Evolutionary conservation across 768 basidiomycete genomes (phyloP), one percentile per base, ranked within the genome.

Genomic region (Pleurotus tuber-regium): DNA sequence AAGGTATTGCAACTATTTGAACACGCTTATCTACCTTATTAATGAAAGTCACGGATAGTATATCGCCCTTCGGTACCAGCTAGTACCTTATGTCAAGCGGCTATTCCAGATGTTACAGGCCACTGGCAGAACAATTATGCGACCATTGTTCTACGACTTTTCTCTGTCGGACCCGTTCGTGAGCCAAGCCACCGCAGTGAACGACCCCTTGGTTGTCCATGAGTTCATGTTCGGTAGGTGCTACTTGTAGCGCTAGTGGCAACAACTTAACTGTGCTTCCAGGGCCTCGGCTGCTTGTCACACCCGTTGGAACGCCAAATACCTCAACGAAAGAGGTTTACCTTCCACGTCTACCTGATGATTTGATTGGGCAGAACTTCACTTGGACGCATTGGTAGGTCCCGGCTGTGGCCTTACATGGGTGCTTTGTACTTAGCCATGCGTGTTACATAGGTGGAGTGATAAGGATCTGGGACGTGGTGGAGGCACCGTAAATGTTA

Each of bases 31-130:
- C n/a, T 6, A 18, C 39, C 12, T 29, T 23, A 8, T 19, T 26
- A 7, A 36, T 30, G 8, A 19, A 30, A 7, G 25, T n/a, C 11
- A 26, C 6, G 29, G 23, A 18, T 36, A n/a, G 24, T 29, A 70
- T 53, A 69, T 70, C 42, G 60, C 61, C 4, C 54, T 69, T n/a
- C 63, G 71, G n/a, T 71, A 71, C 55, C 66, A 68, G 53, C 54
- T 70, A 16, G 51, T 63, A 1, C 68, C 65, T 6, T 69, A 70
- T 50, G 57, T 70, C 46, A 66, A 62, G 53, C 57, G 38, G 35
- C 59, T 70, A 14, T 70, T 68, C 54, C 47, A 56, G 47, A 60
- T 61, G 61, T 59, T 72, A 9, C 71, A 69, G 41, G 50, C 54
- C 18, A 63, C 64, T 2, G 64, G 66, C 10, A 57, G 53, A 43